Percentiles rank a stretch among this genome's conserved stretches.
Evolutionary conservation across 371 early-diverging fungal genomes (phyloP).

Genomic region (Lichtheimia corymbifera): DNA sequence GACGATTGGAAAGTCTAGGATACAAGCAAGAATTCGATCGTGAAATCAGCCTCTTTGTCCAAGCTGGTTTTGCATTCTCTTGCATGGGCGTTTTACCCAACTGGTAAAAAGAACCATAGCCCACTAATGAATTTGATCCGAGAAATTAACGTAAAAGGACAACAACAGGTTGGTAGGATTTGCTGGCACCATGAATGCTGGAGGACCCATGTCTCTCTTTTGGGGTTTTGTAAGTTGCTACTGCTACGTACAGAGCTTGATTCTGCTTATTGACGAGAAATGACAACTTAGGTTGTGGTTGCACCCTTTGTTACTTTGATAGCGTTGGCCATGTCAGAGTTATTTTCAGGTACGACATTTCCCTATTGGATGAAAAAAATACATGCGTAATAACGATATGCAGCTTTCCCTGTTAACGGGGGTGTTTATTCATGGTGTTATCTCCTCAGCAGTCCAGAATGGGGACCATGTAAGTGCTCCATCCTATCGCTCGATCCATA

Average conservation of each 20-base stretch:
- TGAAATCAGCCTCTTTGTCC: constrained; percentile 34
- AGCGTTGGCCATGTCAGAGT: constrained; percentile 40
- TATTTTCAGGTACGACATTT: constrained; percentile 23
- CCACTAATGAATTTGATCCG: constrained; percentile 8
- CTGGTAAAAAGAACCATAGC: constrained; percentile 16
- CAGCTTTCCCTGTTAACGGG: constrained; percentile 36
- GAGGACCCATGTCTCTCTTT: constrained; percentile 20
- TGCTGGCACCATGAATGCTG: constrained; percentile 18
- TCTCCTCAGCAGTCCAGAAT: constrained; percentile 30
- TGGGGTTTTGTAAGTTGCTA: constrained; percentile 18
- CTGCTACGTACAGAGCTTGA: background rate
- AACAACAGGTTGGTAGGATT: constrained; percentile 17
- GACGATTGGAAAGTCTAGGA: constrained; percentile 23
- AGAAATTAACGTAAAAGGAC: background rate
- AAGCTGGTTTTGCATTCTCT: constrained; percentile 32
- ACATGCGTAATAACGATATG: background rate
- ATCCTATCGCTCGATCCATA: background rate
- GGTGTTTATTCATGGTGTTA: constrained; percentile 39
- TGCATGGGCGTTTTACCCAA: constrained; percentile 38
- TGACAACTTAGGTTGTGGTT: constrained; percentile 26
- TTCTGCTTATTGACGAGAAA: too few relatives aligned
- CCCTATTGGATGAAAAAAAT: background rate
- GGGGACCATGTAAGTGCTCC: constrained; percentile 38
- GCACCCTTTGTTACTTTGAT: constrained; percentile 39
- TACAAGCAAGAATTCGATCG: constrained; percentile 31